Evolutionary conservation across 176 grass and related monocot genomes (phyloP).

Genomic region (Bromus sterilis): DNA sequence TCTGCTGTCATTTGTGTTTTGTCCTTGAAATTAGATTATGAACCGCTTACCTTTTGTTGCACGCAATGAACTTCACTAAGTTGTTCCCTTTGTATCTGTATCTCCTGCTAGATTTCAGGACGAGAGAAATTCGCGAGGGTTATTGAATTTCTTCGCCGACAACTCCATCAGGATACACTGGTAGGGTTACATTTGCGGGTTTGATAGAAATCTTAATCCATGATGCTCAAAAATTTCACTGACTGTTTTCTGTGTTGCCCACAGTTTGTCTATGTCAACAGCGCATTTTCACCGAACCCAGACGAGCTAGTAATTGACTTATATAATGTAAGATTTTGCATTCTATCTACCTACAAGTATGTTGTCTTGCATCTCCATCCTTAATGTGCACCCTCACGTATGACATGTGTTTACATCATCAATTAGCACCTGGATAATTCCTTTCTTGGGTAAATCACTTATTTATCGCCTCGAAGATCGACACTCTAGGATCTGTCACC

Average conservation of each 20-base stretch:
- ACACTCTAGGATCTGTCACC: neutral
- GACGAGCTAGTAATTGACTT: slow-evolving; percentile 82
- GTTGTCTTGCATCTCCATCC: neutral
- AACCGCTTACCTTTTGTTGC: neutral
- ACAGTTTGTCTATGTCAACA: slow-evolving; percentile 89
- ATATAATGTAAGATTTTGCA: slow-evolving; percentile 53
- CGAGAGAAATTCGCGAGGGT: slow-evolving; percentile 72
- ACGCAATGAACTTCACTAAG: neutral
- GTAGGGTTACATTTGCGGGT: slow-evolving; percentile 11
- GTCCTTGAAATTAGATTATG: neutral
- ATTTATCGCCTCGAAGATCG: neutral
- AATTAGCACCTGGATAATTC: neutral
- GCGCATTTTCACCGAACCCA: slow-evolving; percentile 78
- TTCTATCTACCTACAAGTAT: neutral
- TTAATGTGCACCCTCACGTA: neutral
- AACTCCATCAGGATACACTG: slow-evolving; percentile 77
- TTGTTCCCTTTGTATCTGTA: neutral
- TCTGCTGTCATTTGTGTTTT: neutral
- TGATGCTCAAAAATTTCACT: neutral
- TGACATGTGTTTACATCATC: neutral
- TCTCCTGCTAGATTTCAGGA: slow-evolving; percentile 54
- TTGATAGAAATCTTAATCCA: neutral
- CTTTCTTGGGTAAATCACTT: neutral
- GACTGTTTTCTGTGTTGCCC: slow-evolving; percentile 4
- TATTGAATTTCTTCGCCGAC: slow-evolving; percentile 78